These are phyloP conservation scores for Citrus reticulata DNA, from an alignment of 345 rosid species.

Conservation along the genomic window DNA sequence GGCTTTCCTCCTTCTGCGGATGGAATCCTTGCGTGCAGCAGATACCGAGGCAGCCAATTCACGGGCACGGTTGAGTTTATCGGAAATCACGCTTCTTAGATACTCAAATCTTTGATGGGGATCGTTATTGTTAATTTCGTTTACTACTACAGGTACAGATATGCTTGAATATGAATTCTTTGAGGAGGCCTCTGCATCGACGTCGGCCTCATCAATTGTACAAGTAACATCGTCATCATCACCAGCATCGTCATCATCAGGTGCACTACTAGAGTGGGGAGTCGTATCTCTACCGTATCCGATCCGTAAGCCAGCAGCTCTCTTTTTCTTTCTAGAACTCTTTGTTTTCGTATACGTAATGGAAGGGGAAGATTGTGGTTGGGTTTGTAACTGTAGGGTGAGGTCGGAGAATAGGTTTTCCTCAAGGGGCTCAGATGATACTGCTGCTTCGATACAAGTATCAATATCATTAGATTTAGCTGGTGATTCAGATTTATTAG, in stretches of 20 bases:
- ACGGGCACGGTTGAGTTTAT: conserved; percentile 50
- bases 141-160: background rate
- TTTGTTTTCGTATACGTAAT: background rate
- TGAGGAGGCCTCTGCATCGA: background rate
- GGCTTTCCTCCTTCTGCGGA: conserved; percentile 59
- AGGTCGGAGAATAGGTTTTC: conserved; percentile 85
- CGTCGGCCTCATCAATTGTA: background rate
- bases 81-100: conserved; percentile 43
- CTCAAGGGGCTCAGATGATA: conserved; percentile 54
- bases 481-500: background rate
- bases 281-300: conserved; percentile 60
- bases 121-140: background rate
- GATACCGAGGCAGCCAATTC: conserved; percentile 52
- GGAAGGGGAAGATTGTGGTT: background rate
- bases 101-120: conserved; percentile 25
- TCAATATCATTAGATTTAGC: conserved; percentile 11
- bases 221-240: background rate
- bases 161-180: too few relatives aligned
- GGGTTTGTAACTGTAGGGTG: conserved; percentile 30
- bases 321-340: conserved; percentile 67
- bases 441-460: background rate
- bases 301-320: conserved; percentile 61
- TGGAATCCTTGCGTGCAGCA: conserved; percentile 52
- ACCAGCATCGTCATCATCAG: conserved; percentile 10
- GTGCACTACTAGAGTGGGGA: background rate